Percentiles rank a stretch among this genome's conserved stretches.
Evolutionary conservation across 345 rosid species (phyloP).

Genomic region (Hibiscus tridactylites): DNA sequence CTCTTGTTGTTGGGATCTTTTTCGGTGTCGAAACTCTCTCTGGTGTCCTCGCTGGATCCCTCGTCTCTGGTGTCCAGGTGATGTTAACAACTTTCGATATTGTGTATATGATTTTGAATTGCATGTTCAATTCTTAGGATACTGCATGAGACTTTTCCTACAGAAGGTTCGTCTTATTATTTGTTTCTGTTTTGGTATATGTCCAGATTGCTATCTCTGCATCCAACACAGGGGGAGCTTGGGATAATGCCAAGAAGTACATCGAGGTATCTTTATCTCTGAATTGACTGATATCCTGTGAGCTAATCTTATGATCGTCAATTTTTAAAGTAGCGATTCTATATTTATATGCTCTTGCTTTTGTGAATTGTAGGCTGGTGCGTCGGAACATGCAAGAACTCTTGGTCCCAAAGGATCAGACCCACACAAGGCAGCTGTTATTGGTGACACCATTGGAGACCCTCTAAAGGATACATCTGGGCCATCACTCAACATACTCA

Average conservation of each 20-base stretch:
- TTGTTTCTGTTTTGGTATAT: neutral
- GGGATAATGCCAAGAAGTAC: conserved; percentile 98
- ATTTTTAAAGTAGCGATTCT: neutral
- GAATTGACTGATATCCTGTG: neutral
- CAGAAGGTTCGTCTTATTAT: neutral
- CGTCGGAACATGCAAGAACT: conserved; percentile 75
- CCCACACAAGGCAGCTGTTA: conserved; percentile 93
- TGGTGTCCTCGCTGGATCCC: conserved; percentile 88
- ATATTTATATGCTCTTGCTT: neutral
- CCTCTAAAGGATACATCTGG: conserved; percentile 98
- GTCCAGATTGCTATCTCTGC: conserved; percentile 87
- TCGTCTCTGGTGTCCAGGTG: conserved; percentile 95
- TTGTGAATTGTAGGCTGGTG: conserved; percentile 56
- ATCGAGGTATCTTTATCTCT: conserved; percentile 52
- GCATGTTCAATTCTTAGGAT: neutral
- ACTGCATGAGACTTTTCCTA: neutral
- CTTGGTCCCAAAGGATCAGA: conserved; percentile 98
- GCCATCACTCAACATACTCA: conserved; percentile 91
- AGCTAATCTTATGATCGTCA: neutral
- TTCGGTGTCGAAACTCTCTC: conserved; percentile 91
- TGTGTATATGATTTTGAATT: neutral
- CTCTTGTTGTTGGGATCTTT: conserved; percentile 66
- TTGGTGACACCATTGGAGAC: conserved; percentile 92
- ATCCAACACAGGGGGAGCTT: conserved; percentile 96
- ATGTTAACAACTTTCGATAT: neutral